Evolutionary conservation across 306 rosid species (phyloP), one percentile per base, ranked within the genome.

Genomic region (Potentilla sterilis): DNA sequence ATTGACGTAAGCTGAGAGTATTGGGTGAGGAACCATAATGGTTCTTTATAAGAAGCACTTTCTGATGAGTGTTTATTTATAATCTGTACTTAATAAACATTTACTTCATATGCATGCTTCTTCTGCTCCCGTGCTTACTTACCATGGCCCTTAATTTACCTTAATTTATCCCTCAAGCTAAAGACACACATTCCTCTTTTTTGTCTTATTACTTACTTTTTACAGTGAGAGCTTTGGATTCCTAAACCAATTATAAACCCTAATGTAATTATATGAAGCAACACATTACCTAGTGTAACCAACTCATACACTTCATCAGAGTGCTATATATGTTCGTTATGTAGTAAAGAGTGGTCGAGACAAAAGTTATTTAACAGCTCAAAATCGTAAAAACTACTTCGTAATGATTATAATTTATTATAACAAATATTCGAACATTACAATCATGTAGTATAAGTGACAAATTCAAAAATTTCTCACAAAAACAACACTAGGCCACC

Each of bases 51-150:
- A 55, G 42, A 73, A 79, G 76, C 75, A 78, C 81, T 80, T 84
- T 64, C 75, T 73, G 73, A 74, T 55, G 83, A 87, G 48, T 16
- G 76, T 74, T 42, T 18, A 57, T 55, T 7, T 55, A 7, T 41
- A 3, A 13, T n/a, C 62, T 28, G 0, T 28, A 28, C 28, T 37
- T 37, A 37, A 46, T 47, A 34, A 73, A n/a, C 78, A 76, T 69
- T 41, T 77, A 76, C 76, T 76, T 81, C 66, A 75, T 69, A 72
- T 48, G 73, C 77, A 67, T 80, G 86, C 80, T 52, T 87, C 79
- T 71, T 70, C 58, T 70, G 76, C 87, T 78, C 86, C 85, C 86
- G 86, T 89, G 93, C 91, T 72, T 80, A 83, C 78, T 62, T 64
- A 49, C 79, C 76, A 44, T 52, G 54, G 0, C 21, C 69, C 41